Evolutionary conservation across 805 yeast genomes (phyloP), one percentile per base, ranked within the genome.

Genomic region (Candida nanaspora): DNA sequence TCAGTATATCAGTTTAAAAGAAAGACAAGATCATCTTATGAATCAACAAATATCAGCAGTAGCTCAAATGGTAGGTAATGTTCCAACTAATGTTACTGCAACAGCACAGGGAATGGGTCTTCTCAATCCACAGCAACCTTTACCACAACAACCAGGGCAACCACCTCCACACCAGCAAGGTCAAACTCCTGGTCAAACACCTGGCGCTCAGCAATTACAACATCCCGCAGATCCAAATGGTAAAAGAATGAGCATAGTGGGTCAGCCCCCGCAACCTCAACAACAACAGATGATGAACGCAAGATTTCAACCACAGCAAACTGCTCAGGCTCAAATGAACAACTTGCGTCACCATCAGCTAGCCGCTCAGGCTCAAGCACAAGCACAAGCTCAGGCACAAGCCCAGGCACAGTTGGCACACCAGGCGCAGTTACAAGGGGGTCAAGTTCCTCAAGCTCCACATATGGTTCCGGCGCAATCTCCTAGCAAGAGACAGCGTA

Each of bases 1-100:
- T 52, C 85, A 82, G 47, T 68, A 77, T 46, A 79, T 81, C 47
- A 55, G 70, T 36, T 56, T 77, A 55, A 72, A 76, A 45, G 82
- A 79, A 53, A 69, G 76, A 41, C 82, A 78, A 54, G 80, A 75
- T 42, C 78, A 73, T 66, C 53, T 59, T 42, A 59, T 61, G 45
- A 56, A 57, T 33, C 53, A 50, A 41, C 52, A 49, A 41, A 44
- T 50, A 7, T 44, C 52, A 6, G 52, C 55, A 33, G 40, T 31
- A 16, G 30, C 46, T 27, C 47, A 48, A 33, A 35, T 33, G 29
- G 52, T 48, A 10, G 42, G 47, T 41, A 28, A 52, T 39, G 37
- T 55, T 45, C 27, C 53, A 38, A 6, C 40, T 35, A 26, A 55
- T 38, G 15, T 49, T 40, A 38, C 48, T n/a, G 47, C 43, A 9